Conservation (phyloP, 1,284 basidiomycete species). For the Retiboletus fuscus region DNA sequence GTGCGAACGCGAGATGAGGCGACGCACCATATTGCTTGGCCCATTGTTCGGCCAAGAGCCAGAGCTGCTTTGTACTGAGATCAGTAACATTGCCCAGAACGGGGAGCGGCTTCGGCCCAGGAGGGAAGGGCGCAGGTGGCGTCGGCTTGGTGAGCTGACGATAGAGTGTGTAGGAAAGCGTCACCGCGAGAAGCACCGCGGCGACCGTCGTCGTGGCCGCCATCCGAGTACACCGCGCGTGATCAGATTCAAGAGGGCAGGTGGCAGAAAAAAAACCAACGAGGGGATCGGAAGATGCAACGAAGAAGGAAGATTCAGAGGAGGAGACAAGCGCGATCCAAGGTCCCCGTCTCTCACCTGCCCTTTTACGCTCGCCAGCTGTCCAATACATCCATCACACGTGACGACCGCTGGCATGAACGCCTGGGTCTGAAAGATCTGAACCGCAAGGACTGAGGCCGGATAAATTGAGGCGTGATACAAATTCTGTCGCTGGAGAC, state of each 20-base stretch:
- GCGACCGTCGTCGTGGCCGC: slow-evolving; percentile 22
- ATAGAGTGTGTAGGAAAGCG: slow-evolving; percentile 38
- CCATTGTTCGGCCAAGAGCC: slow-evolving; percentile 63
- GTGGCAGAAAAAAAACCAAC: slow-evolving; percentile 1
- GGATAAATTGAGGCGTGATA: not conserved
- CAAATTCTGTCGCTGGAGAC: slow-evolving; percentile 5
- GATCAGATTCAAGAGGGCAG: slow-evolving; percentile 7
- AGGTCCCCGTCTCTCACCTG: not conserved
- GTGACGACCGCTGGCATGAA: slow-evolving; percentile 11
- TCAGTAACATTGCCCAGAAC: slow-evolving; percentile 72
- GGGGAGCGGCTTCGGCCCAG: slow-evolving; percentile 74
- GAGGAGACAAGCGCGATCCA: slow-evolving; percentile 7
- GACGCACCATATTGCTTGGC: slow-evolving; percentile 62
- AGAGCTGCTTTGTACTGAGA: slow-evolving; percentile 67
- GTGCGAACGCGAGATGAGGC: not conserved
- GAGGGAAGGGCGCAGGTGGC: slow-evolving; percentile 55
- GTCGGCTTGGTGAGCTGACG: slow-evolving; percentile 29
- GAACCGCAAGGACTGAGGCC: slow-evolving; percentile 1
- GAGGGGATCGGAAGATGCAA: slow-evolving; percentile 32
- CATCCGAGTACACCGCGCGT: slow-evolving; percentile 33
- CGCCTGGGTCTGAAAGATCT: not conserved
- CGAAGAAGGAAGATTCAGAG: slow-evolving; percentile 41
- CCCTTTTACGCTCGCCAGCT: slow-evolving; percentile 28
- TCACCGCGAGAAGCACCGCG: slow-evolving; percentile 38
- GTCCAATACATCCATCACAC: slow-evolving; percentile 19